A percentile compares a stretch with the other conserved stretches of the same genome.
phyloP scores from a whole-genome alignment of 768 basidiomycete species.

The Coprinopsis sp. region DNA sequence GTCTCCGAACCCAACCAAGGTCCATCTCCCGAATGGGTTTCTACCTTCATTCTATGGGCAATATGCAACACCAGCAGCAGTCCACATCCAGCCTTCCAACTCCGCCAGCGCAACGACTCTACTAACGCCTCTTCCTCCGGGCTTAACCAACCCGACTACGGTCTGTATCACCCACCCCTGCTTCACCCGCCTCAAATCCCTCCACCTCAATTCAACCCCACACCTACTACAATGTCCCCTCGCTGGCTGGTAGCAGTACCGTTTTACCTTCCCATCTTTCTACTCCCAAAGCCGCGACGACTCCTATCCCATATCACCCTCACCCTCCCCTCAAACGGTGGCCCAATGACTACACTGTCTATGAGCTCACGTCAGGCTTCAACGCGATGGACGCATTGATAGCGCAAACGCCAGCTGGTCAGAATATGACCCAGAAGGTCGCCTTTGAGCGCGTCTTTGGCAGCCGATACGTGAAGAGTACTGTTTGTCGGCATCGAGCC shows the following conservation, averaged over 20 bases:
- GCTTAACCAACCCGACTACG: conserved; percentile 12
- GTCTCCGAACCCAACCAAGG: conserved; percentile 16
- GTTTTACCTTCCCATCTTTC: conserved; percentile 17
- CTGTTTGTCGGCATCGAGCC: conserved; percentile 66
- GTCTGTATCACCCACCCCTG: conserved; percentile 14
- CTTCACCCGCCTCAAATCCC: conserved; percentile 9
- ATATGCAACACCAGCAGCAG: no score
- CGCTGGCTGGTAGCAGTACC: conserved; percentile 9
- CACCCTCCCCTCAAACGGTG: conserved; percentile 67
- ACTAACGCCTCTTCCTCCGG: conserved; percentile 9
- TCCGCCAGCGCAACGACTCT: conserved; percentile 8
- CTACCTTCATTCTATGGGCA: no score
- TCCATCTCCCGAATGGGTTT: conserved; percentile 29
- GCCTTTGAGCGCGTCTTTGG: conserved; percentile 71
- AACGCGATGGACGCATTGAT: conserved; percentile 42
- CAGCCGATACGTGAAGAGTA: conserved; percentile 68
- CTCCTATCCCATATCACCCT: conserved; percentile 43
- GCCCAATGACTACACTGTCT: conserved; percentile 74
- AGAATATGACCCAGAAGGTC: conserved; percentile 53
- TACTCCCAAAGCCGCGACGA: conserved; percentile 9
- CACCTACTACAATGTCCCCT: conserved; percentile 17
- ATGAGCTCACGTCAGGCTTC: conserved; percentile 60
- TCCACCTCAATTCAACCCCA: conserved; percentile 23
- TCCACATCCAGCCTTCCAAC: conserved; percentile 11
- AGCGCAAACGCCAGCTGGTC: conserved; percentile 30